Percentiles rank a stretch among this genome's conserved stretches.
Conservation (phyloP, 352 stramenopile species). For the Pythium folliculosum region DNA sequence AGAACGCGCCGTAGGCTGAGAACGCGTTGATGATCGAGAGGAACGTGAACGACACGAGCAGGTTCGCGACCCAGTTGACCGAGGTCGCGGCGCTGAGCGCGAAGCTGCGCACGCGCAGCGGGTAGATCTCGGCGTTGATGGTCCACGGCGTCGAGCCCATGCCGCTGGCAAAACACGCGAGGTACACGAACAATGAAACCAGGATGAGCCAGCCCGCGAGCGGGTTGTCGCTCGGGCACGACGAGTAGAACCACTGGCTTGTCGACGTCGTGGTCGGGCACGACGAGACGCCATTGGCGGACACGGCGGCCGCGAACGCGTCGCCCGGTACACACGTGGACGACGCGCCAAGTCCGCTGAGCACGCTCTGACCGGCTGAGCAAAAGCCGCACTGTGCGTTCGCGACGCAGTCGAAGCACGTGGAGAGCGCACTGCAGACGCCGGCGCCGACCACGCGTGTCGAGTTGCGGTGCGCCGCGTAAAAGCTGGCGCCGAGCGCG, state of each 20-base stretch:
- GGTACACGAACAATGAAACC: constrained; percentile 65
- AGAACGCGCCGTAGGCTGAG: constrained; percentile 82
- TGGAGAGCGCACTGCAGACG: constrained; percentile 42
- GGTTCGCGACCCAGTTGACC: constrained; percentile 92
- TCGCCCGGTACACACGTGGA: constrained; percentile 17
- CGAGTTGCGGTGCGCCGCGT: constrained; percentile 38
- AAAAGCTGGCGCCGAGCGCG: constrained; percentile 47
- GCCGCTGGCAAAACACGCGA: constrained; percentile 76
- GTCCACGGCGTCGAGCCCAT: constrained; percentile 93
- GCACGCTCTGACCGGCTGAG: constrained; percentile 2
- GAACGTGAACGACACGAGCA: constrained; percentile 94
- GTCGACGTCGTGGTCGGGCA: constrained; percentile 10
- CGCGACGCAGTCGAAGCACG: constrained; percentile 73
- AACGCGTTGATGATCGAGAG: constrained; percentile 83
- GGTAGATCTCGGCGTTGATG: constrained; percentile 96
- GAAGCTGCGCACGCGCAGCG: constrained; percentile 82
- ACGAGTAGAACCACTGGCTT: constrained; percentile 43
- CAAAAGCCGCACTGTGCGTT: constrained; percentile 64
- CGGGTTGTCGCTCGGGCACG: constrained; percentile 51
- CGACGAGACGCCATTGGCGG: constrained; percentile 25
- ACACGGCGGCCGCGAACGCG: not conserved
- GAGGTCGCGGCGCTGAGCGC: constrained; percentile 87
- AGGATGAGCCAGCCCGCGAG: constrained; percentile 55
- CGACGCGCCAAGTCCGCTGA: not conserved
- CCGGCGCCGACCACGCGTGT: constrained; percentile 33